phyloP scores from a whole-genome alignment of 2,329 filamentous ascomycete species.

The Harringtonia lauricola region DNA sequence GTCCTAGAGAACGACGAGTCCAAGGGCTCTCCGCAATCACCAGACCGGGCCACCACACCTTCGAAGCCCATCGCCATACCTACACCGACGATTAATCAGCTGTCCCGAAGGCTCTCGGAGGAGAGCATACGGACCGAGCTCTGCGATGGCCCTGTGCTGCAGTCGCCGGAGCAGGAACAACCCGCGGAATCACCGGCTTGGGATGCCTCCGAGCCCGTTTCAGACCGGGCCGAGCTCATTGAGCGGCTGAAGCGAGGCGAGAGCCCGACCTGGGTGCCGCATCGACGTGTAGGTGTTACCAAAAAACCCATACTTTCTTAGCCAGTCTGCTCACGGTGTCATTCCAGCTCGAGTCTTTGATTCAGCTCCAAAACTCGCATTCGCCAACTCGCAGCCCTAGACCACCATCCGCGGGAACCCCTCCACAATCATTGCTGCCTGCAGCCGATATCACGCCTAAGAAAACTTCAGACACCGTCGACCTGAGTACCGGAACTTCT shows the following conservation, averaged over 20 bases:
- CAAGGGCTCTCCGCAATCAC: conserved; percentile 5
- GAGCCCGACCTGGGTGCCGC: conserved; percentile 63
- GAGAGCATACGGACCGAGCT: conserved; percentile 51
- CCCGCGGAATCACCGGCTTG: conserved; percentile 17
- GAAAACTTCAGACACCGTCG: conserved; percentile 23
- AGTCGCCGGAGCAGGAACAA: background rate
- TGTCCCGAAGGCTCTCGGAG: conserved; percentile 35
- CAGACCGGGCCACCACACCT: background rate
- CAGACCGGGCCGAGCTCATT: conserved; percentile 69
- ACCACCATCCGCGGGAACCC: conserved; percentile 22
- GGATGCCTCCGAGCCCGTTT: conserved; percentile 23
- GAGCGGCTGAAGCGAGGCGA: conserved; percentile 71
- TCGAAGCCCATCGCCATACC: conserved; percentile 14
- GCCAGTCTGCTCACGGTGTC: background rate
- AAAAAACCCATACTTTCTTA: background rate
- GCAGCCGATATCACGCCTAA: conserved; percentile 37
- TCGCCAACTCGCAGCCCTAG: conserved; percentile 25
- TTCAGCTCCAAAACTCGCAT: conserved; percentile 20
- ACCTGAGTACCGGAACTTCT: conserved; percentile 23
- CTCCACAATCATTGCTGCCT: conserved; percentile 25
- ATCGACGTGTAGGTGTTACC: conserved; percentile 39
- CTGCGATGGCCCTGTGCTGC: conserved; percentile 43
- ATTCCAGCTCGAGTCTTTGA: conserved; percentile 28
- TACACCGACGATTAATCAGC: conserved; percentile 4
- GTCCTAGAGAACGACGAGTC: conserved; percentile 6